Conservation (phyloP, 1,284 basidiomycete genomes). For the Omphalotus olearius region DNA sequence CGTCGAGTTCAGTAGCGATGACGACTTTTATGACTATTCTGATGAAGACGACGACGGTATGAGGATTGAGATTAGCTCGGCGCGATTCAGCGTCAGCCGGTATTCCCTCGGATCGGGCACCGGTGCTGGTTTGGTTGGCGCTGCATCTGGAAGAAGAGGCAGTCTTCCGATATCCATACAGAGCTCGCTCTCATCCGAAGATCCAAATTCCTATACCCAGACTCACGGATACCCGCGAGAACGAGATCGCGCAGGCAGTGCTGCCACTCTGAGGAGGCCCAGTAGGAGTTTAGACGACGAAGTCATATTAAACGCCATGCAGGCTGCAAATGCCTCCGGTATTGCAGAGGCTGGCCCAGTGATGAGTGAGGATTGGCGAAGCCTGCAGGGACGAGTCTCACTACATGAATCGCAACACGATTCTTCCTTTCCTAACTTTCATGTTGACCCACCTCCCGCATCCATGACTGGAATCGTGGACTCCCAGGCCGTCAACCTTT, state of each 20-base stretch:
- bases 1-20: conserved; percentile 45
- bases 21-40: conserved; percentile 40
- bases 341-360: too few species aligned
- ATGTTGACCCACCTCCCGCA: neutral
- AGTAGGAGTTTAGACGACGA: conserved; percentile 18
- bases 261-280: conserved; percentile 45
- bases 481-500: neutral
- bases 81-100: conserved; percentile 20
- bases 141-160: conserved; percentile 23
- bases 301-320: too few species aligned
- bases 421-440: neutral
- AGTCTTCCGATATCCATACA: conserved; percentile 45
- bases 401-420: neutral
- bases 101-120: conserved; percentile 12
- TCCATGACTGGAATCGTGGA: too few species aligned
- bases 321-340: too few species aligned
- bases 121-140: conserved; percentile 16
- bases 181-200: conserved; percentile 19
- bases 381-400: neutral
- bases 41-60: conserved; percentile 29
- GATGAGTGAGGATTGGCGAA: too few species aligned
- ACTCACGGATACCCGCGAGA: conserved; percentile 7
- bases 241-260: conserved; percentile 44
- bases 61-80: conserved; percentile 35
- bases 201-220: conserved; percentile 10